Conservation (phyloP, 441 rosid species). For the Pelargonium myrrhifolium region DNA sequence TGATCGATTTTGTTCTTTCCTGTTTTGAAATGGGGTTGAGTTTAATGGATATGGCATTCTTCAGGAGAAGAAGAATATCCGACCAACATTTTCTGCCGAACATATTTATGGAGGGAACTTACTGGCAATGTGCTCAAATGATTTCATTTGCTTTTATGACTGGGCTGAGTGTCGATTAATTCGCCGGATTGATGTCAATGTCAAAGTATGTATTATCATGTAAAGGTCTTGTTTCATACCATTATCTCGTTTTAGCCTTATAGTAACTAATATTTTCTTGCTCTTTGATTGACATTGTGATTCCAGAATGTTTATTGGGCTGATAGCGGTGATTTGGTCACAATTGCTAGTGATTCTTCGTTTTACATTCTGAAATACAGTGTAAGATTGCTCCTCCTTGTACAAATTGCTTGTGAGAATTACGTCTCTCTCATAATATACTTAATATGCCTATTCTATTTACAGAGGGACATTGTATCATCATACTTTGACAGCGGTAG, state of each 20-base stretch:
- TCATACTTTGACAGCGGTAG: conserved; percentile 79
- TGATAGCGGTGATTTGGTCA: conserved; percentile 95
- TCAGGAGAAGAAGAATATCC: conserved; percentile 84
- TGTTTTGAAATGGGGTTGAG: not conserved
- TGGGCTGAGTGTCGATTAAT: conserved; percentile 98
- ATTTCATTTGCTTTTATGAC: conserved; percentile 95
- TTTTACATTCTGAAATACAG: conserved; percentile 93
- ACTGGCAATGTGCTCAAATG: conserved; percentile 96
- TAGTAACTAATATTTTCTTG: conserved; percentile 8
- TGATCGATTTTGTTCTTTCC: not conserved
- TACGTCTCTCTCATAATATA: conserved; percentile 5
- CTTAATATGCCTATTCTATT: conserved; percentile 16
- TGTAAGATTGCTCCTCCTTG: conserved; percentile 37
- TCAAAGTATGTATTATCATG: conserved; percentile 55
- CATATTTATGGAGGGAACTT: conserved; percentile 82
- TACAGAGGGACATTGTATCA: conserved; percentile 77
- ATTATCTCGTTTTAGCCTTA: conserved; percentile 9
- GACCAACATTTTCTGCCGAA: conserved; percentile 93
- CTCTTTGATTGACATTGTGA: conserved; percentile 22
- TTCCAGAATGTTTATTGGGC: conserved; percentile 95
- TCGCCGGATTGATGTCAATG: conserved; percentile 88
- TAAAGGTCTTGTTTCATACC: conserved; percentile 15
- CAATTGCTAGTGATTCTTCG: conserved; percentile 89
- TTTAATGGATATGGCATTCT: conserved; percentile 24
- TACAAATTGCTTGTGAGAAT: conserved; percentile 15